Evolutionary conservation across 192 early-diverging fungal species (phyloP), one percentile per base, ranked within the genome.

Genomic region (Funneliformis mosseae): DNA sequence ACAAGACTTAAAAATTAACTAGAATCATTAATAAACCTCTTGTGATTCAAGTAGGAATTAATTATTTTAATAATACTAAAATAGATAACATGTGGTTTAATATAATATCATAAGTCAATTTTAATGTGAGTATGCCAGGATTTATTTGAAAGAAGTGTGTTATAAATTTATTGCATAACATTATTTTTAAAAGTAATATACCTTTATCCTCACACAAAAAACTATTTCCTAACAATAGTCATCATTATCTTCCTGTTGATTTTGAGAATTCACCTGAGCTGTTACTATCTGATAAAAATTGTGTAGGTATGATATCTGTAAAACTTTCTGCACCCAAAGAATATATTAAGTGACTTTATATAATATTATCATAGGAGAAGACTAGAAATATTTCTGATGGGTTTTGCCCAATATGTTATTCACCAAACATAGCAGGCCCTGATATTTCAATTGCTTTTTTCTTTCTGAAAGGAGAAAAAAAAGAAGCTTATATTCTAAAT

Each of bases 371-470:
- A 48, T 14, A 23, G 63, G 23, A 66, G 63, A 12, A 66, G 12
- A 66, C 23, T 33, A 23, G 63, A 5, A 66, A 66, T 4, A 23
- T 66, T 66, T 14, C 28, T 66, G 21, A 64, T 0, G 28, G 28
- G 23, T 64, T 64, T 64, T 64, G 62, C 12, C 63, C 63, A 33
- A 66, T 66, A 66, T 66, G 63, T 4, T 66, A 28, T 3, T 23
- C 63, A 27, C 63, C 23, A 25, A 66, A 66, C 5, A 66, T 23
- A 27, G 63, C 63, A 14, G 63, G 63, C 0, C 63, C 63, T 66
- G 63, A 66, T 66, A 66, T 66, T 14, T 66, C 63, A 27, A 66
- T 66, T 66, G 63, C 63, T 14, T 66, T 64, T 64, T 23, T 23
- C 63, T 64, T 64, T 25, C 63, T 21, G n/a, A 28, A 64, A 64